Base-by-base conservation (phyloP, 257 asterid species). In the Salvia hispanica region DNA sequence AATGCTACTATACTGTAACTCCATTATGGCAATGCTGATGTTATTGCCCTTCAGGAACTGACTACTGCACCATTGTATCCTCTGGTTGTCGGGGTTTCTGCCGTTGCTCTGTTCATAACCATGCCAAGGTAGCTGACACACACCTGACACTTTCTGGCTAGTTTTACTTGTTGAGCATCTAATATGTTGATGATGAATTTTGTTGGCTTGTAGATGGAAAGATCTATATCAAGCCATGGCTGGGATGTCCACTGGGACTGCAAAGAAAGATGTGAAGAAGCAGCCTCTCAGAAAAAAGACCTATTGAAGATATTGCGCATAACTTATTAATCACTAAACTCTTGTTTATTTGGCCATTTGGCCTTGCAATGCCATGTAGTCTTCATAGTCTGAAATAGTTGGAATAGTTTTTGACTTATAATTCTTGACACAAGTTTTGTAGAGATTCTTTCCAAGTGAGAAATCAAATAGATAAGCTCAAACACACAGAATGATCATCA, bases 51-150 rank as follows among this genome's bases (percentile, higher is more conserved):
- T 58, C 85, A 89, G 96, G 96, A 92, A 81, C 72, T 92, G 81
- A 86, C 98, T 36, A 80, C 92, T 4, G 96, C 95, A 47, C 95
- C 96, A 31, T 88, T 87, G 58, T 92, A 92, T 80, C 96, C 93
- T 69, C 90, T 92, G 25, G 79, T 92, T 45, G 88, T 77, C 44
- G 98, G 96, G 70, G 65, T 92, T 64, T 80, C 86, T 33, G 96
- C 76, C 18, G 83, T 92, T 71, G 85, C 84, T 9, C 82, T 92
- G 74, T 83, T 87, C 81, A 83, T 92, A 42, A 79, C 96, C 46
- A 85, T 89, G 90, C 98, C 98, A 74, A 89, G 97, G 98, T 92
- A 74, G 66, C 65, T 42, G 5, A 47, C 64, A 57, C 45, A 36
- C 12, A 0, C 45, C 45, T 14, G 31, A 13, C 4, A 3, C 40